Conservation (phyloP, 257 asterid species). For the Echium plantagineum region DNA sequence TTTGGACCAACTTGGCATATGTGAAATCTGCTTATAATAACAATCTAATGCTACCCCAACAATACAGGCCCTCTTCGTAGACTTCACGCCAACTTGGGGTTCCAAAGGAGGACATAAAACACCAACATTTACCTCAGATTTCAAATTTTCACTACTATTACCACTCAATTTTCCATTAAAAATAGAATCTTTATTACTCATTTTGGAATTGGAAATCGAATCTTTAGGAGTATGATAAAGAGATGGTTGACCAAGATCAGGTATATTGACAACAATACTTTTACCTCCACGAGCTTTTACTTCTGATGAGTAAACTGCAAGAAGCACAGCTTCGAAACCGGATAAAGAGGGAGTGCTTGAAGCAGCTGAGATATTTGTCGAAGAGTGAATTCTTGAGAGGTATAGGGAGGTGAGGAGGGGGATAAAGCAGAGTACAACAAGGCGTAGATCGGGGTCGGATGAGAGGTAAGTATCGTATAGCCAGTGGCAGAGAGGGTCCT, state of each 20-base stretch:
- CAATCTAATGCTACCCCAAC: slow-evolving; percentile 84
- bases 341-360: slow-evolving; percentile 17
- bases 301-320: slow-evolving; percentile 63
- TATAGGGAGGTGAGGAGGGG: slow-evolving; percentile 56
- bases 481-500: slow-evolving; percentile 86
- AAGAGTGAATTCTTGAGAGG: slow-evolving; percentile 56
- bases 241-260: slow-evolving; percentile 88
- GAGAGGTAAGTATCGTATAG: slow-evolving; percentile 81
- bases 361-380: no score
- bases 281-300: slow-evolving; percentile 70
- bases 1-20: slow-evolving; percentile 91
- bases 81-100: slow-evolving; percentile 79
- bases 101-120: slow-evolving; percentile 65
- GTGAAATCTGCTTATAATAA: slow-evolving; percentile 73
- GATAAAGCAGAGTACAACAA: slow-evolving; percentile 64
- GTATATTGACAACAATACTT: slow-evolving; percentile 51
- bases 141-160: slow-evolving; percentile 3
- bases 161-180: slow-evolving; percentile 33
- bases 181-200: slow-evolving; percentile 9
- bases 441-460: slow-evolving; percentile 67
- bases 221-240: slow-evolving; percentile 65
- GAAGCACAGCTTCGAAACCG: slow-evolving; percentile 85
- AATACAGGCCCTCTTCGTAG: slow-evolving; percentile 82
- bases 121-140: slow-evolving; percentile 31
- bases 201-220: slow-evolving; percentile 17